Base-by-base conservation (phyloP, 441 rosid genomes). In the Syzygium malaccense region DNA sequence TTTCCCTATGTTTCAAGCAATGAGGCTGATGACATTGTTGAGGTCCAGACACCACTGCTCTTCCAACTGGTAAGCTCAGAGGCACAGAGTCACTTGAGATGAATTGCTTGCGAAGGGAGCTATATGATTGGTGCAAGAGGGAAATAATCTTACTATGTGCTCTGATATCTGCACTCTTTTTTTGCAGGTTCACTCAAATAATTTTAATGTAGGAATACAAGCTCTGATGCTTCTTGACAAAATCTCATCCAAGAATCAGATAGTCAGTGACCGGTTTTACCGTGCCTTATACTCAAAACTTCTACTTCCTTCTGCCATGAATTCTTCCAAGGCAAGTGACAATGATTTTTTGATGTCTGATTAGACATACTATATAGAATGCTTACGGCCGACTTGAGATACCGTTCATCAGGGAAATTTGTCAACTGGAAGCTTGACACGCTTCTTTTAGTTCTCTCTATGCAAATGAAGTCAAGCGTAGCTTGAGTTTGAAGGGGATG, bases 201-300 rank as follows among this genome's bases (percentile, higher is more conserved):
- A 96, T 93, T 98, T 98, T 86, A 98, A 98, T 90, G 96, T 98
- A n/a, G 99, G 98, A 90, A 93, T 98, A 91, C 99, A 97, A 91
- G 98, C 99, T 53, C 88, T 97, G 90, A 93, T 96, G 99, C 99
- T 98, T 93, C 98, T 98, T 87, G 96, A 98, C 92, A 98, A 98
- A 93, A 97, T 98, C 90, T 97, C 99, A 37, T 95, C 98, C 78
- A 98, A 94, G 93, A 98, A 96, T 93, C 98, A 96, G 93, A 93
- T 97, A 89, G 99, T 94, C 91, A 98, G 99, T 87, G 99, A 98
- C 88, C 94, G 99, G 68, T 97, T 95, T 94, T 97, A 98, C 91
- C 98, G 98, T 88, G 96, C 99, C 58, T 91, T 97, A 92, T 98
- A 97, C 91, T 94, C 99, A 57, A 98, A 98, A 88, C 99, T 98